Percentiles rank a stretch among this genome's conserved stretches.
Evolutionary conservation across 495 filamentous ascomycete genomes (phyloP).

Genomic region (Lichenothelia convexa): DNA sequence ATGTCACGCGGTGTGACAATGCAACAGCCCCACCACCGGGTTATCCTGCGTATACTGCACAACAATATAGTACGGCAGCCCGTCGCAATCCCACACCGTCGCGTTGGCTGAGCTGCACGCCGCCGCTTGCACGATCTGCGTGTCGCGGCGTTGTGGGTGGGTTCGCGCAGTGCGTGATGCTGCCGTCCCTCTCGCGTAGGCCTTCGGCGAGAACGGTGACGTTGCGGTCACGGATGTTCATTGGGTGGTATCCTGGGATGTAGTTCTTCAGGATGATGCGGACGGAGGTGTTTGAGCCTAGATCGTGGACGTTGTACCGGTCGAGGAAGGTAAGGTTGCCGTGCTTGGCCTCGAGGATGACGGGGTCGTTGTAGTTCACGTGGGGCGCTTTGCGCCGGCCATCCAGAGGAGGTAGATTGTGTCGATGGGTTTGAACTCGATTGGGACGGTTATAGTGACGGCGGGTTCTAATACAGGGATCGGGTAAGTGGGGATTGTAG

Average conservation of each 20-base stretch:
- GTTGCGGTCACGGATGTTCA: conserved; percentile 11
- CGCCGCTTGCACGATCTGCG: conserved; percentile 27
- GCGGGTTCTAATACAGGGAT: conserved; percentile 12
- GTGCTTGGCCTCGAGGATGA: conserved; percentile 16
- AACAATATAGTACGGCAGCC: conserved; percentile 8
- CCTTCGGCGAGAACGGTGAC: conserved; percentile 8
- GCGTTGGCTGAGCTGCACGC: conserved; percentile 6
- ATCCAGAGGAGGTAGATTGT: conserved; percentile 17
- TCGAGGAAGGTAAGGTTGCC: conserved; percentile 15
- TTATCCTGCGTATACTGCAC: conserved; percentile 13
- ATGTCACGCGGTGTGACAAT: conserved; percentile 15
- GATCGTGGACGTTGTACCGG: conserved; percentile 17
- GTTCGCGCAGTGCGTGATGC: no score
- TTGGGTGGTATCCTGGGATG: conserved; percentile 8
- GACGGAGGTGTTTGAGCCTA: conserved; percentile 13
- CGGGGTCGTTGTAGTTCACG: conserved; percentile 21
- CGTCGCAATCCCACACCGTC: conserved; percentile 8
- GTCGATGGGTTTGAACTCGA: conserved; percentile 10
- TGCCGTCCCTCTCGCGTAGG: conserved; percentile 8
- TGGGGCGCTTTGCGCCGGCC: no score
- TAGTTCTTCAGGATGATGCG: conserved; percentile 17
- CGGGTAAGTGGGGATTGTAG: conserved; percentile 13
- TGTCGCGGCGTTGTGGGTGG: conserved; percentile 36
- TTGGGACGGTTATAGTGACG: conserved; percentile 13
- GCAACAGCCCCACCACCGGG: conserved; percentile 9